phyloP scores from a whole-genome alignment of 129 eudicot species.

The Artemisia argyi region DNA sequence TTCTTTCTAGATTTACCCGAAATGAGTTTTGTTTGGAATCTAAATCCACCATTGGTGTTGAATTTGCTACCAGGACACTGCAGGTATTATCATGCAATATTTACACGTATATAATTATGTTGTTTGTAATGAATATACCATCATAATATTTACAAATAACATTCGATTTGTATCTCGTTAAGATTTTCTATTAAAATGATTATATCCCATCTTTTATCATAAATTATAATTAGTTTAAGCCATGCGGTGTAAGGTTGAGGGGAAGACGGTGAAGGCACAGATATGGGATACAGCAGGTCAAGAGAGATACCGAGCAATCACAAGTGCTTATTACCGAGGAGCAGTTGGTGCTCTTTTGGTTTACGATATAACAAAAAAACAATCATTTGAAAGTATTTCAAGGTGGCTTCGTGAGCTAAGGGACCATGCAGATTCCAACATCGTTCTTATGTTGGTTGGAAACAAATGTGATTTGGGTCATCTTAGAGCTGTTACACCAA shows the following conservation, averaged over 20 bases:
- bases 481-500: slow-evolving; percentile 38
- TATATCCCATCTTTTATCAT: neutral
- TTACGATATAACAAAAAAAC: slow-evolving; percentile 41
- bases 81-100: slow-evolving; percentile 47
- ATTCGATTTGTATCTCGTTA: neutral
- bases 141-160: neutral
- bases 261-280: slow-evolving; percentile 47
- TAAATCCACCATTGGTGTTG: slow-evolving; percentile 95
- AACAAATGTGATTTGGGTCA: slow-evolving; percentile 43
- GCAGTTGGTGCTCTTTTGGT: slow-evolving; percentile 46
- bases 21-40: slow-evolving; percentile 92
- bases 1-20: slow-evolving; percentile 82
- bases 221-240: neutral
- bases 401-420: slow-evolving; percentile 47
- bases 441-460: slow-evolving; percentile 45
- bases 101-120: neutral
- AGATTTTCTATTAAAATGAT: no score
- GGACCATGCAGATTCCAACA: slow-evolving; percentile 47
- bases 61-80: slow-evolving; percentile 87
- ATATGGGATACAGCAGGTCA: slow-evolving; percentile 53
- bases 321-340: slow-evolving; percentile 45
- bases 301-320: slow-evolving; percentile 43
- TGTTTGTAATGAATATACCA: neutral
- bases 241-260: slow-evolving; percentile 36
- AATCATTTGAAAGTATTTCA: slow-evolving; percentile 63